Conservation (phyloP, 768 basidiomycete genomes). For the Panaeolus cyanescens region DNA sequence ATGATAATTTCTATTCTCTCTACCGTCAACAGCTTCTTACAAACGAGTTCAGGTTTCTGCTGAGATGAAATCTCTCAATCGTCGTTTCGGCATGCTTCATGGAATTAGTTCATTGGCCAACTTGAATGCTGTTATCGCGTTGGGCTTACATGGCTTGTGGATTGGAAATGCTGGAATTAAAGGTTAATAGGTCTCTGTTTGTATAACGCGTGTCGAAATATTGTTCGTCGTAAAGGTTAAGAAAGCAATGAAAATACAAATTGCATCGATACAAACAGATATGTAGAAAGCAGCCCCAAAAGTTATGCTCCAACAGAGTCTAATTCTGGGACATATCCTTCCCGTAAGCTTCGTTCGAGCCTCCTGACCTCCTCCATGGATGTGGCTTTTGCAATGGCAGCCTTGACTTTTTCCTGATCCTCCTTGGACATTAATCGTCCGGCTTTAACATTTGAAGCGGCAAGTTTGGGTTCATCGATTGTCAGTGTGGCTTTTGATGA, state of each 20-base stretch:
- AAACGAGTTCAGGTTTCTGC: constrained; percentile 52
- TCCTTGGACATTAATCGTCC: constrained; percentile 91
- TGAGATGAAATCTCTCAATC: constrained; percentile 70
- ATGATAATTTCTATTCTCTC: constrained; percentile 13
- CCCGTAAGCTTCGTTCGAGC: constrained; percentile 78
- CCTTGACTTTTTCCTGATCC: constrained; percentile 84
- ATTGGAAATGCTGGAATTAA: constrained; percentile 59
- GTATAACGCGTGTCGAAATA: not conserved
- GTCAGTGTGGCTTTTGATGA: constrained; percentile 64
- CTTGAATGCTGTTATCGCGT: constrained; percentile 56
- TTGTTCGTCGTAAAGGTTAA: too few relatives aligned
- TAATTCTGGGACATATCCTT: constrained; percentile 81
- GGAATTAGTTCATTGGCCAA: constrained; percentile 72
- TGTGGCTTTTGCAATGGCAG: constrained; percentile 87
- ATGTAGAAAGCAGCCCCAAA: not conserved
- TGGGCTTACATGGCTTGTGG: constrained; percentile 73
- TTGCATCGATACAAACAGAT: not conserved
- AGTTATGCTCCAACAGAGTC: constrained; percentile 74
- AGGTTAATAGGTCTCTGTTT: constrained; percentile 26
- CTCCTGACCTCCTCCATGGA: constrained; percentile 88
- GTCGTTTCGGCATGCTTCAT: constrained; percentile 66
- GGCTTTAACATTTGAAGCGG: constrained; percentile 59
- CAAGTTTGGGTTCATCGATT: constrained; percentile 77
- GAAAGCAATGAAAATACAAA: constrained; percentile 1
- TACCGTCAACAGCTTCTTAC: constrained; percentile 3